Conservation (phyloP, 148 eudicot species). For the Vaccinium darrowii region DNA sequence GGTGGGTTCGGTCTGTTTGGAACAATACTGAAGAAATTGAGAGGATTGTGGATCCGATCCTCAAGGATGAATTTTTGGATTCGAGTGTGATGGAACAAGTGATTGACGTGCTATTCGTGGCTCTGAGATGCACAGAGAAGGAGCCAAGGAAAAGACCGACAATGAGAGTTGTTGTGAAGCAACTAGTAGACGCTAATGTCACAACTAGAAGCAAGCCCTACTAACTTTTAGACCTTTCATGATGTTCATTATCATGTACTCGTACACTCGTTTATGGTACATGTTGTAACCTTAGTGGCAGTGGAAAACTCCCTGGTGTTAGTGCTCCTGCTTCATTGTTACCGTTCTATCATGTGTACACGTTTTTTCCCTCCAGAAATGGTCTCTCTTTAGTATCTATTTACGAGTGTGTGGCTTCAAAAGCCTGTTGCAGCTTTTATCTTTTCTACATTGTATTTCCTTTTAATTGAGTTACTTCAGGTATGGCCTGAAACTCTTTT, state of each 20-base stretch:
- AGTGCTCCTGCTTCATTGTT: background rate
- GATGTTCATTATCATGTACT: background rate
- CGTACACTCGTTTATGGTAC: background rate
- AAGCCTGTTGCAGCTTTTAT: background rate
- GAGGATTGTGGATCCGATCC: slow-evolving; percentile 44
- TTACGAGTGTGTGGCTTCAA: background rate
- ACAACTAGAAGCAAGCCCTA: slow-evolving; percentile 20
- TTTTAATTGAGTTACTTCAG: background rate
- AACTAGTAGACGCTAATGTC: slow-evolving; percentile 37
- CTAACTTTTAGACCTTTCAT: background rate
- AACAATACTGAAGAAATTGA: slow-evolving; percentile 40
- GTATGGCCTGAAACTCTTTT: background rate
- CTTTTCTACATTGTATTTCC: background rate
- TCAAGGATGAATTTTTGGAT: slow-evolving; percentile 54
- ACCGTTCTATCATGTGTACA: background rate
- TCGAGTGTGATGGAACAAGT: slow-evolving; percentile 57
- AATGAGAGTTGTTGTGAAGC: slow-evolving; percentile 78
- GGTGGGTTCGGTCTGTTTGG: slow-evolving; percentile 58
- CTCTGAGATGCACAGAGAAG: slow-evolving; percentile 66
- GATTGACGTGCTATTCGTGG: slow-evolving; percentile 49
- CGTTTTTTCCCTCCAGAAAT: background rate
- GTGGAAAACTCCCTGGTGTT: background rate
- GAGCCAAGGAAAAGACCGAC: slow-evolving; percentile 69
- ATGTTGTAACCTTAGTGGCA: background rate
- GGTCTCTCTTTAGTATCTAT: background rate